Base-by-base conservation (phyloP, 1,139 yeast species). In the Arxiozyma bovina region DNA sequence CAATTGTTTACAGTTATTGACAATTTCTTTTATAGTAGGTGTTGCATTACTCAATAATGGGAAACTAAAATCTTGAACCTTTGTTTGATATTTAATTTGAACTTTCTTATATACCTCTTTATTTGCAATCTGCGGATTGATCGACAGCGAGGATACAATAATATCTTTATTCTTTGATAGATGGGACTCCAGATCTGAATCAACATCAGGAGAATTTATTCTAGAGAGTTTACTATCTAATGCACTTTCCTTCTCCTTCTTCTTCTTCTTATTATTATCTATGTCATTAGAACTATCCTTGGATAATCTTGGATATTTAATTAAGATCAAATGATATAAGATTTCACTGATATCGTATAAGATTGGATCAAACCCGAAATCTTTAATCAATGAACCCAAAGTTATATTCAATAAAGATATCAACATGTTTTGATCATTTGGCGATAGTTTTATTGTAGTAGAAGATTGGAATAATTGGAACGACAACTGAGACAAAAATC, bases 331-430 rank as follows among this genome's bases (percentile, higher is more conserved):
- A 53, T 79, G 82, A 63, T 83, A 85, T 59, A 86, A 78, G 7
- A 86, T 74, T 59, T 85, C 90, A 58, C 87, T 78, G 30, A 87
- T 65, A 1, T 86, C 83, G 57, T 77, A 75, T 59, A 85, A 70
- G 21, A 84, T 75, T 1, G 77, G 70, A 62, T 87, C 90, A 64
- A 87, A 86, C 0, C 95, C 95, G 71, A 85, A 87, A 68, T 87
- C 95, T 62, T 82, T 83, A 43, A 85, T 77, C 60, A 89, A 79
- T 18, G 85, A 82, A 1, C 95, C 95, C 25, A 87, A 63, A 23
- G 85, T 66, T 30, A 84, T 77, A 61, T 78, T 77, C 49, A 88
- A 72, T 40, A 49, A 43, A 12, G 42, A 7, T 2, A 49, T 50
- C 7, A 53, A 50, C 7, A 65, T 61, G 51, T 63, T 22, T n/a